Evolutionary conservation across 2,329 filamentous ascomycete genomes (phyloP).

Genomic region (Hymenoscyphus infarciens): DNA sequence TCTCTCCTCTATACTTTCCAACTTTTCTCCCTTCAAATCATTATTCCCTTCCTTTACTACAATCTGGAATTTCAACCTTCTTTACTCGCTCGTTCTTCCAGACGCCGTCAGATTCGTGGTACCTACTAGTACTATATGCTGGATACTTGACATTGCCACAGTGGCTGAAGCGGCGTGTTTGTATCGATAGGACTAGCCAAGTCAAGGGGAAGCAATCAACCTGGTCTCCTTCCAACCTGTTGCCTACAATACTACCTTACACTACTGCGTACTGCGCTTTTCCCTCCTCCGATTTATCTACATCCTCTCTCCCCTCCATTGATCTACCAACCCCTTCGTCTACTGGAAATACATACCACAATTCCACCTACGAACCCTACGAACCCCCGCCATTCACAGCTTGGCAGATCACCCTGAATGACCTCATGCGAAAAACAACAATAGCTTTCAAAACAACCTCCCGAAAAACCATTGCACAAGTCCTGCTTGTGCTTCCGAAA

Average conservation of each 20-base stretch:
- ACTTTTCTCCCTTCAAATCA: too few species aligned
- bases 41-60: too few species aligned
- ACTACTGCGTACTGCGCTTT: too few species aligned
- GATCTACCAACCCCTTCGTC: neutral
- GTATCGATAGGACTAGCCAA: constrained; percentile 3
- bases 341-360: neutral
- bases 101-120: too few species aligned
- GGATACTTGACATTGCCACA: neutral
- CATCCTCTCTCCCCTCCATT: neutral
- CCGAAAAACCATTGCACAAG: neutral
- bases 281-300: neutral
- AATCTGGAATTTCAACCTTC: too few species aligned
- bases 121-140: too few species aligned
- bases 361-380: neutral
- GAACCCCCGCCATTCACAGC: neutral
- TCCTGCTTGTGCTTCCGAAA: neutral
- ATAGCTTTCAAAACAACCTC: neutral
- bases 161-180: neutral
- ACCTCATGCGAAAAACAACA: neutral
- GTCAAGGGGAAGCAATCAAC: neutral
- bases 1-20: too few species aligned
- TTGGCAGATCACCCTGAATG: neutral
- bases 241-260: neutral
- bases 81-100: too few species aligned
- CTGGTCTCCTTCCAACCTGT: neutral